These are phyloP conservation scores for Lepidium didymum DNA, from an alignment of 345 rosid genomes.

Conservation along the genomic window DNA sequence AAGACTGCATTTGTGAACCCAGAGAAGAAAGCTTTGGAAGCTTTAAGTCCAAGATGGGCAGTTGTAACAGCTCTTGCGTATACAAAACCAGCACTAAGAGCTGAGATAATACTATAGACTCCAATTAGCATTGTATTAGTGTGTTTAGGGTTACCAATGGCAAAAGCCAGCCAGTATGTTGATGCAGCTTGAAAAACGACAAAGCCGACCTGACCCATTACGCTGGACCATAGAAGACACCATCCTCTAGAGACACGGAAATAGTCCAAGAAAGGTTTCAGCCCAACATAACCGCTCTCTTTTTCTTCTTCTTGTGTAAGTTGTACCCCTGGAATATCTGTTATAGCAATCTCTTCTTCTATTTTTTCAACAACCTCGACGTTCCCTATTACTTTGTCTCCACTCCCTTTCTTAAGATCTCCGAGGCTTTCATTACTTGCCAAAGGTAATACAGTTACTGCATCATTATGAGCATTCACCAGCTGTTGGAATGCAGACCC, in stretches of 20 bases:
- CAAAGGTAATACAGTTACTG: conserved; percentile 38
- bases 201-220: conserved; percentile 36
- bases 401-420: conserved; percentile 9
- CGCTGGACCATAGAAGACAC: conserved; percentile 26
- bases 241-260: conserved; percentile 42
- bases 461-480: conserved; percentile 68
- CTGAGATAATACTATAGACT: conserved; percentile 51
- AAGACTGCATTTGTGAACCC: conserved; percentile 54
- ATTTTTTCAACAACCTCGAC: conserved; percentile 11
- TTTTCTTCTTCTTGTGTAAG: conserved; percentile 65
- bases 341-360: conserved; percentile 26
- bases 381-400: not conserved
- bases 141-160: conserved; percentile 45
- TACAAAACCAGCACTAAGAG: conserved; percentile 43
- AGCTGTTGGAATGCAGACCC: conserved; percentile 63
- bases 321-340: conserved; percentile 33
- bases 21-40: conserved; percentile 64
- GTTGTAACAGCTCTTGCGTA: conserved; percentile 34
- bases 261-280: conserved; percentile 63
- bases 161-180: conserved; percentile 70
- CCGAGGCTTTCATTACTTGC: conserved; percentile 20
- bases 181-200: conserved; percentile 51
- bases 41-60: conserved; percentile 58
- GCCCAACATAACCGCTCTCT: conserved; percentile 54
- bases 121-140: conserved; percentile 40